phyloP scores from a whole-genome alignment of 2,329 filamentous ascomycete genomes.

The Cryphonectria japonica region DNA sequence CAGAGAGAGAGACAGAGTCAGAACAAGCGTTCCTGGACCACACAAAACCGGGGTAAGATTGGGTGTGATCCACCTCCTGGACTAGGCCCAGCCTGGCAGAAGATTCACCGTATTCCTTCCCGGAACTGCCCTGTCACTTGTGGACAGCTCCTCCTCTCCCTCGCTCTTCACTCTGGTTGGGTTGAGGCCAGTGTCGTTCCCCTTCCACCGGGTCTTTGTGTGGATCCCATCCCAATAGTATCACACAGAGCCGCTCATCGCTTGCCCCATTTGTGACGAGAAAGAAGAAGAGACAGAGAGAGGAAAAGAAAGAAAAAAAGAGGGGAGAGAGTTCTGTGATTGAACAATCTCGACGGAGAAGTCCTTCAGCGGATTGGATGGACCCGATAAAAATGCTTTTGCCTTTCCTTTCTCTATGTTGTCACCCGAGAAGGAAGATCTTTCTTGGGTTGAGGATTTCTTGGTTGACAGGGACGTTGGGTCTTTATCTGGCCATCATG shows the following conservation, averaged over 20 bases:
- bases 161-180: neutral
- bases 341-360: neutral
- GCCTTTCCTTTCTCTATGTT: no score
- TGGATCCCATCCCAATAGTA: neutral
- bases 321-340: neutral
- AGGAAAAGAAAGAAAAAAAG: neutral
- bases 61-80: neutral
- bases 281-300: neutral
- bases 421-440: no score
- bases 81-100: constrained; percentile 9
- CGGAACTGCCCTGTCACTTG: neutral
- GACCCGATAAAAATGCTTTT: no score
- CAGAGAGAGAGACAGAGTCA: no score
- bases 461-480: no score
- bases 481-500: neutral
- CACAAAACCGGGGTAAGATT: constrained; percentile 3
- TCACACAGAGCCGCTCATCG: neutral
- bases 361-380: neutral
- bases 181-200: neutral
- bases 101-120: neutral
- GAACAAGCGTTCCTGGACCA: neutral
- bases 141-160: neutral
- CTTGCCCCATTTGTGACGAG: neutral
- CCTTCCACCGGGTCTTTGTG: neutral
- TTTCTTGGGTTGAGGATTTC: no score